Base-by-base conservation (phyloP, 768 basidiomycete species). In the Russula virescens region DNA sequence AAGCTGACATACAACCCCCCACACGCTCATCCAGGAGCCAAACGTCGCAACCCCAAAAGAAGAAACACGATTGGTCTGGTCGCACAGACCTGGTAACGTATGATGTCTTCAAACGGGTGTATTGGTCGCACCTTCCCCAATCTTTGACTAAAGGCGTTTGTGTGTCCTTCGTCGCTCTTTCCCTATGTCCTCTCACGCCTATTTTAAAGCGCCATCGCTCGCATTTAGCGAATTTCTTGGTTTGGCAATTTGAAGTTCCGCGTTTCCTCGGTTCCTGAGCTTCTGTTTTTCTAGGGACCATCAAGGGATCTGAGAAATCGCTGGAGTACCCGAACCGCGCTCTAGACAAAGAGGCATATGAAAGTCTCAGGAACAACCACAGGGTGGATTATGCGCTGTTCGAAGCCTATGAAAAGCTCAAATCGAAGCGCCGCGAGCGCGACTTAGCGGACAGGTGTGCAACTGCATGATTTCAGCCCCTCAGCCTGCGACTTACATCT, bases 181-280 rank as follows among this genome's bases (percentile, higher is more conserved):
- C 11, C 26, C 40, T 16, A 58, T 23, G 18, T 5, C 13, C 35
- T 1, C 57, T 63, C 13, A 63, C 26, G 2, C 25, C 21, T 18
- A 3, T 0, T 31, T 50, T 14, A 2, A 55, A 89, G 88, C 86
- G 69, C 79, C 86, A 2, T 75, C 81, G 14, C 72, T 85, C 4
- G 84, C 87, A 0, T 89, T 81, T 68, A 82, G 80, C 42, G 86
- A 89, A 68, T 72, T 89, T 26, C 78, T 89, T 61, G 87, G 87
- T 82, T 57, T 19, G 5, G 16, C 4, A 18, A 5, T 14, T 6
- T 26, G 38, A 2, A 11, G 13, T n/a, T 25, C 6, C 7, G 3
- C 25, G 4, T 53, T 48, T 8, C 16, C 11, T 2, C 45, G 10
- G 25, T 18, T 23, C 46, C 52, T 47, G 8, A n/a, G n/a, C n/a